These are phyloP conservation scores for Penicillium waksmanii DNA, from an alignment of 495 filamentous ascomycete genomes.

Conservation along the genomic window DNA sequence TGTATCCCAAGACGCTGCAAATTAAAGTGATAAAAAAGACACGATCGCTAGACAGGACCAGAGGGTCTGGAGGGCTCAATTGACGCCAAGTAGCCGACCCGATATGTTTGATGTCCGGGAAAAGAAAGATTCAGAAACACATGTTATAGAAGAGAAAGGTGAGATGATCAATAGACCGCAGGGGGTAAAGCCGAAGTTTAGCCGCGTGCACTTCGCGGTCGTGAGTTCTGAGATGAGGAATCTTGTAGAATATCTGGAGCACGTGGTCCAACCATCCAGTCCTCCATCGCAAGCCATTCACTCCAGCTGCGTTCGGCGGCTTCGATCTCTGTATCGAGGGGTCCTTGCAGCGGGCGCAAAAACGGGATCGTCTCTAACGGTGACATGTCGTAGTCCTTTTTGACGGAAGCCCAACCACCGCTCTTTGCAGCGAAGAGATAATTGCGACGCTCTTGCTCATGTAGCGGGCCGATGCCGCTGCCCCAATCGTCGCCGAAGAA, in stretches of 20 bases:
- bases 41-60: constrained; percentile 29
- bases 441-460: constrained; percentile 90
- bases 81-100: constrained; percentile 24
- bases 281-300: constrained; percentile 90
- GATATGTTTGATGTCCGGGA: constrained; percentile 13
- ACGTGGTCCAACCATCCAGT: constrained; percentile 85
- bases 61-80: constrained; percentile 16
- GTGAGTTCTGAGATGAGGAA: constrained; percentile 46
- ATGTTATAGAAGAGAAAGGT: constrained; percentile 11
- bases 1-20: constrained; percentile 22
- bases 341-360: constrained; percentile 74
- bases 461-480: constrained; percentile 74
- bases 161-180: constrained; percentile 1
- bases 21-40: constrained; percentile 7
- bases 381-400: constrained; percentile 85
- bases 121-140: constrained; percentile 8
- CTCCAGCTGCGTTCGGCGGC: constrained; percentile 81
- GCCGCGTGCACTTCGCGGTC: constrained; percentile 39
- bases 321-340: constrained; percentile 79
- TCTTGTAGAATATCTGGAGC: constrained; percentile 53
- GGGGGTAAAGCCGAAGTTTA: constrained; percentile 14
- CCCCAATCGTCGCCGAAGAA: constrained; percentile 95
- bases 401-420: constrained; percentile 83
- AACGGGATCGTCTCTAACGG: constrained; percentile 84
- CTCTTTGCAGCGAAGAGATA: constrained; percentile 95